Evolutionary conservation across 192 early-diverging fungal genomes (phyloP).

Genomic region (Podila clonocystis): DNA sequence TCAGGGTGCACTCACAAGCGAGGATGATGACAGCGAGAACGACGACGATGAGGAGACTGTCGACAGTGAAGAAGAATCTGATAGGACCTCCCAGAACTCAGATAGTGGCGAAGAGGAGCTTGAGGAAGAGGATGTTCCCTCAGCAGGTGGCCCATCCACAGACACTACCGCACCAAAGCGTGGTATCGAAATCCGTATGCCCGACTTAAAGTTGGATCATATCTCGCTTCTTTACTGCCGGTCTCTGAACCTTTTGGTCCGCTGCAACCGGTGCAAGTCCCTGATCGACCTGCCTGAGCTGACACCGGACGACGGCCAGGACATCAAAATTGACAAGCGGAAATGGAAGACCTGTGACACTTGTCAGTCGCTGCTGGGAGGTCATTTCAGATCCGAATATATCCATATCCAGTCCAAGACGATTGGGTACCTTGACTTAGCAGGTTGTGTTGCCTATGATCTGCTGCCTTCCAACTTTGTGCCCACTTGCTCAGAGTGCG

Average conservation of each 20-base stretch:
- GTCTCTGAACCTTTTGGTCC: constrained; percentile 69
- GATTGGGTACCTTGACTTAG: constrained; percentile 81
- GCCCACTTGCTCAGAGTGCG: constrained; percentile 77
- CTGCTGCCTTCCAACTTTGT: constrained; percentile 77
- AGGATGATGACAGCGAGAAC: constrained; percentile 29
- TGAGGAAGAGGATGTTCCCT: constrained; percentile 25
- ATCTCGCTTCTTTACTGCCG: constrained; percentile 75
- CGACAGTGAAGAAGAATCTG: constrained; percentile 41
- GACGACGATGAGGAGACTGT: constrained; percentile 16
- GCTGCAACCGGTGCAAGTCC: constrained; percentile 82
- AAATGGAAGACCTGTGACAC: constrained; percentile 63
- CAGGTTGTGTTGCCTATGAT: constrained; percentile 73
- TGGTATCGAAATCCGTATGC: constrained; percentile 82
- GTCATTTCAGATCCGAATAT: constrained; percentile 68
- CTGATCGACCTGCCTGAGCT: constrained; percentile 71
- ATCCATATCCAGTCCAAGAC: constrained; percentile 63
- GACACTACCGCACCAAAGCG: constrained; percentile 48
- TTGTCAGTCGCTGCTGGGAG: constrained; percentile 62
- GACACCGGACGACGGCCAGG: constrained; percentile 33
- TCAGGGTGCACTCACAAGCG: constrained; percentile 38
- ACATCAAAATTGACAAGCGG: constrained; percentile 27
- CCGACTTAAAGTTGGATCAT: constrained; percentile 65
- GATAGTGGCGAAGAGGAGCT: not conserved
- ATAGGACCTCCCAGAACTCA: constrained; percentile 17
- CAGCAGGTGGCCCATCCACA: constrained; percentile 8